Conservation (phyloP, 306 rosid species). For the Trichosanthes cucumerina region DNA sequence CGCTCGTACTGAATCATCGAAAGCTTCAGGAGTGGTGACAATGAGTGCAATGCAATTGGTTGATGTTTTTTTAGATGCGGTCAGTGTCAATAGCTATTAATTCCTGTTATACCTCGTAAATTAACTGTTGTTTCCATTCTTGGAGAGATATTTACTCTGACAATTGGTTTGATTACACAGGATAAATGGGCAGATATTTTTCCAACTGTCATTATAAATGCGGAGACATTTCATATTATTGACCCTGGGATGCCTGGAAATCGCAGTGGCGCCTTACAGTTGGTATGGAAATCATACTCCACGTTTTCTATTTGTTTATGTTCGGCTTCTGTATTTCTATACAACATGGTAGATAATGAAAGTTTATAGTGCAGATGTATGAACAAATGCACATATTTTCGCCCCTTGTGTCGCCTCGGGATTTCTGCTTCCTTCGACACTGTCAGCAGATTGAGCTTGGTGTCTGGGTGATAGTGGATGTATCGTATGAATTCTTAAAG, state of each 20-base stretch:
- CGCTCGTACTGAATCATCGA: conserved; percentile 42
- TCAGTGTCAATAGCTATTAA: conserved; percentile 5
- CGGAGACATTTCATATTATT: conserved; percentile 37
- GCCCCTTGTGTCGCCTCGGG: conserved; percentile 42
- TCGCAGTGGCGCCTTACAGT: conserved; percentile 34
- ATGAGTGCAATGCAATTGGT: conserved; percentile 33
- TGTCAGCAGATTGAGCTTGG: conserved; percentile 40
- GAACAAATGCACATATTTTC: conserved; percentile 67
- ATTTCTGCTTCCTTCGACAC: conserved; percentile 40
- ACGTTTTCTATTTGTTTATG: not conserved
- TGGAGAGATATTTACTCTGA: not conserved
- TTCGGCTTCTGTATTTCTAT: not conserved
- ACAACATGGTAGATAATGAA: not conserved
- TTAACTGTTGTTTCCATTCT: not conserved
- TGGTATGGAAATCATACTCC: conserved; percentile 25
- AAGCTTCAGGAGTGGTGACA: conserved; percentile 36
- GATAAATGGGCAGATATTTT: conserved; percentile 49
- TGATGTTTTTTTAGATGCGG: conserved; percentile 46
- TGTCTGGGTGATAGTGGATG: conserved; percentile 50
- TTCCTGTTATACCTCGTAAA: not conserved
- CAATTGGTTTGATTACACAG: conserved; percentile 19
- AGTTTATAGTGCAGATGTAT: conserved; percentile 40
- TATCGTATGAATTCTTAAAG: conserved; percentile 33
- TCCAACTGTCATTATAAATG: conserved; percentile 44
- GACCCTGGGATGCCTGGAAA: conserved; percentile 32